These are phyloP conservation scores for Fraxinus pennsylvanica DNA, from an alignment of 257 asterid genomes.

Conservation along the genomic window DNA sequence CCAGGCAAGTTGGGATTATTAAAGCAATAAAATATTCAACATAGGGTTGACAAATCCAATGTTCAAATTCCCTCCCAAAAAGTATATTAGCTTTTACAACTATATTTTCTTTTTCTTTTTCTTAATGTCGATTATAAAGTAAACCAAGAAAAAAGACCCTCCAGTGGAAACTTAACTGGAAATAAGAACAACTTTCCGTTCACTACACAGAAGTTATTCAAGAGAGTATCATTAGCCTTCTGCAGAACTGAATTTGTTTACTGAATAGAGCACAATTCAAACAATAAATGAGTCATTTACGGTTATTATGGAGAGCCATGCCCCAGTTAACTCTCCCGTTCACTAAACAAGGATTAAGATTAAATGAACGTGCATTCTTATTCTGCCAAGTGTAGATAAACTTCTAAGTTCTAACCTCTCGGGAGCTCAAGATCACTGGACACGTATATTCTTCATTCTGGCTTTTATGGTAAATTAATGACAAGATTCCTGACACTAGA, in stretches of 20 bases:
- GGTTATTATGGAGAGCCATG: not conserved
- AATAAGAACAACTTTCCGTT: not conserved
- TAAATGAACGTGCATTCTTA: not conserved
- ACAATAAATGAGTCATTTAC: not conserved
- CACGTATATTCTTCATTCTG: not conserved
- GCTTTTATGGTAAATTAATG: not conserved
- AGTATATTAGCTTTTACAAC: not conserved
- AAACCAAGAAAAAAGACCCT: not conserved
- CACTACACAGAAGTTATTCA: not conserved
- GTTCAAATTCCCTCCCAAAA: not conserved
- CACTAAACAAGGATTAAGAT: not conserved
- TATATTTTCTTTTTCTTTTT: not conserved
- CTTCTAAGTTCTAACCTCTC: not conserved
- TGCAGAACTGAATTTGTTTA: slow-evolving; percentile 4
- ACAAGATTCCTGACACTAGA: not conserved
- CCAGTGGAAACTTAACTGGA: too few species aligned
- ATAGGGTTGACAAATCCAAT: not conserved
- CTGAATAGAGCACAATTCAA: not conserved
- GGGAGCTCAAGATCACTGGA: not conserved
- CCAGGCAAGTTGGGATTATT: not conserved
- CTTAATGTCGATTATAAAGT: not conserved
- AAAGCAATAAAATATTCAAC: not conserved
- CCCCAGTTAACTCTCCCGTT: not conserved
- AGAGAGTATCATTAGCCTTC: not conserved
- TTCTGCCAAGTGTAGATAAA: not conserved